These are phyloP conservation scores for Ascochyta viciae-villosae DNA, from an alignment of 2,329 filamentous ascomycete genomes.

Conservation along the genomic window DNA sequence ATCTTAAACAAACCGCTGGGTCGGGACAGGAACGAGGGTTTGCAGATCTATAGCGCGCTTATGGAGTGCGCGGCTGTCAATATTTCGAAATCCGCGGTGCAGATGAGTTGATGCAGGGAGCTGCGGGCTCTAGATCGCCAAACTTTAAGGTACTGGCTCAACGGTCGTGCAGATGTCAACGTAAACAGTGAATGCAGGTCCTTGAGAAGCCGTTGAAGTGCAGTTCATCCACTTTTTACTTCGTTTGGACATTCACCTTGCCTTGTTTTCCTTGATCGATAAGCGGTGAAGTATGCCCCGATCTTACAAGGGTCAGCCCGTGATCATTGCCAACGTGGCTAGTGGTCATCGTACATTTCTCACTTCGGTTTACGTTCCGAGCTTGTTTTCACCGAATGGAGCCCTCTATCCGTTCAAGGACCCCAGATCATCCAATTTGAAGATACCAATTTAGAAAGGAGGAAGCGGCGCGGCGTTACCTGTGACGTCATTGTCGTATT, in stretches of 20 bases:
- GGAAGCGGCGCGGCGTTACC: background rate
- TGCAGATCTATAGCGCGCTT: background rate
- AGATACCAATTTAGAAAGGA: background rate
- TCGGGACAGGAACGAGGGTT: background rate
- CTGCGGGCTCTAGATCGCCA: background rate
- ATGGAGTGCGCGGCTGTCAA: background rate
- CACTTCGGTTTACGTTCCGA: slow-evolving; percentile 2
- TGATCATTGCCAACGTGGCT: slow-evolving; percentile 15
- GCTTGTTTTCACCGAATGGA: background rate
- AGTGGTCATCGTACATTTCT: slow-evolving; percentile 6
- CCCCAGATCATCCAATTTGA: slow-evolving; percentile 4
- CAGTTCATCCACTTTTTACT: slow-evolving; percentile 1
- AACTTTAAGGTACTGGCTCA: background rate
- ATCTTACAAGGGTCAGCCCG: slow-evolving; percentile 13
- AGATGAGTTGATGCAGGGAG: slow-evolving; percentile 5
- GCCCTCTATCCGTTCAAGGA: slow-evolving; percentile 2
- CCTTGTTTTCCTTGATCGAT: slow-evolving; percentile 15
- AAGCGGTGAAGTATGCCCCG: slow-evolving; percentile 12
- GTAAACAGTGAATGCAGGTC: slow-evolving; percentile 5
- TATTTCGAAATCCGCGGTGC: background rate
- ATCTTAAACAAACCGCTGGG: background rate
- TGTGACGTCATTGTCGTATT: slow-evolving; percentile 8
- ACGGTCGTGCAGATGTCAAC: slow-evolving; percentile 7
- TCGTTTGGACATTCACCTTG: slow-evolving; percentile 4
- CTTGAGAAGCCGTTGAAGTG: background rate